These are phyloP conservation scores for Peterozyma xylosa DNA, from an alignment of 805 yeast species.

Conservation along the genomic window DNA sequence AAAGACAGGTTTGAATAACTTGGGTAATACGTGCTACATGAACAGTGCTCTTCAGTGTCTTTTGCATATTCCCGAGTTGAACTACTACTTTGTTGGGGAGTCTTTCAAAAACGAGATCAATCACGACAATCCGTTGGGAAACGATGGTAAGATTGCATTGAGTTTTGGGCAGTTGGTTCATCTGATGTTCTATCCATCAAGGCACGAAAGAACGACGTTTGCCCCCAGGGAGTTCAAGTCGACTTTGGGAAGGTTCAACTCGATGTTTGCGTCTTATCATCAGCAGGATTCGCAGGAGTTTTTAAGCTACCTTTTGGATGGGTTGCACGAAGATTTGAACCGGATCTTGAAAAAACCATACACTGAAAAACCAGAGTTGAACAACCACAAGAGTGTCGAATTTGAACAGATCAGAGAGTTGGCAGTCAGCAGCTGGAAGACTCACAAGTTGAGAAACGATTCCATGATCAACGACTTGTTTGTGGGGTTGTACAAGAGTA, in stretches of 20 bases:
- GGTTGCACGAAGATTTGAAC: slow-evolving; percentile 88
- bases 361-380: slow-evolving; percentile 78
- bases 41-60: slow-evolving; percentile 90
- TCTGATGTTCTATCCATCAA: slow-evolving; percentile 36
- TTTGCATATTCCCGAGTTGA: slow-evolving; percentile 77
- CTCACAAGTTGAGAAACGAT: slow-evolving; percentile 74
- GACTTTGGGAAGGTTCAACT: slow-evolving; percentile 71
- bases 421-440: slow-evolving; percentile 74
- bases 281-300: slow-evolving; percentile 96
- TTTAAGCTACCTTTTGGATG: slow-evolving; percentile 79
- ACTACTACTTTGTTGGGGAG: slow-evolving; percentile 62
- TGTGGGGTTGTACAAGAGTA: slow-evolving; percentile 86
- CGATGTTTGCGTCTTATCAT: slow-evolving; percentile 70
- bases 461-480: slow-evolving; percentile 81
- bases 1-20: slow-evolving; percentile 52
- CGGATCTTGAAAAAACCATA: slow-evolving; percentile 77
- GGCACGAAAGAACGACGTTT: slow-evolving; percentile 17
- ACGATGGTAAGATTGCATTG: slow-evolving; percentile 71
- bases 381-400: slow-evolving; percentile 53
- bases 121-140: slow-evolving; percentile 74
- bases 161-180: slow-evolving; percentile 68
- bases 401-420: slow-evolving; percentile 45
- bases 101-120: slow-evolving; percentile 64
- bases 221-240: slow-evolving; percentile 75
- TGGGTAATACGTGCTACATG: slow-evolving; percentile 94